Base-by-base conservation (phyloP, 2,329 filamentous ascomycete species). In the Westerdykella ornata region DNA sequence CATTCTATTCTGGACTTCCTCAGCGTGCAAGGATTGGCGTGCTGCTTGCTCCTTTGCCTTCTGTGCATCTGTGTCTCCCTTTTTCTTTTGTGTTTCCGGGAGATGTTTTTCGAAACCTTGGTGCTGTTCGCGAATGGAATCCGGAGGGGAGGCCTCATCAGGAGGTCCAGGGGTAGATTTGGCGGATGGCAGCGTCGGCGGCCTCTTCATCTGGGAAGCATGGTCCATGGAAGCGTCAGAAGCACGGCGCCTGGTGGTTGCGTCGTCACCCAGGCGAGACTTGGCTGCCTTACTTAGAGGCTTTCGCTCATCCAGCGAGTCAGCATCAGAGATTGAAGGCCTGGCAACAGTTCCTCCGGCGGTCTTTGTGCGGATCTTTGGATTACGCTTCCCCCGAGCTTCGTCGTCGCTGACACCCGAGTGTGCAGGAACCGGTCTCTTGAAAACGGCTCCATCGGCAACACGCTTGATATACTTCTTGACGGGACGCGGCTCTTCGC, bases 301-400 rank as follows among this genome's bases (percentile, higher is more conserved):
- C 35, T 60, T 63, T 29, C 55, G 54, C 42, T 66, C 62, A 29
- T 65, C 62, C 3, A 56, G 59, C 13, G 62, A 65, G 6, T 65
- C 61, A 4, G 57, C 46, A 28, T 63, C 62, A 13, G 60, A 56
- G 3, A 59, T 65, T 33, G 30, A 7, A 20, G 57, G 56, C 40
- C 62, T 62, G 39, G 54, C 42, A 36, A 47, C 54, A n/a, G 43
- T 39, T 5, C 53, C 44, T 35, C 54, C 58, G 32, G 56, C 52
- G 12, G 52, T 36, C 35, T 57, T 61, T 17, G 51, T 53, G 38
- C 52, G 54, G 14, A 57, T 50, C 40, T 63, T 65, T 4, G 50
- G 37, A 12, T 35, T 30, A 13, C 50, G 49, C 38, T 59, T 61
- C 2, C 43, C 48, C 31, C 41, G 46, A 36, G 52, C 53, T 22